These are phyloP conservation scores for Basipetospora chlamydospora DNA, from an alignment of 2,329 filamentous ascomycete species.

Conservation along the genomic window DNA sequence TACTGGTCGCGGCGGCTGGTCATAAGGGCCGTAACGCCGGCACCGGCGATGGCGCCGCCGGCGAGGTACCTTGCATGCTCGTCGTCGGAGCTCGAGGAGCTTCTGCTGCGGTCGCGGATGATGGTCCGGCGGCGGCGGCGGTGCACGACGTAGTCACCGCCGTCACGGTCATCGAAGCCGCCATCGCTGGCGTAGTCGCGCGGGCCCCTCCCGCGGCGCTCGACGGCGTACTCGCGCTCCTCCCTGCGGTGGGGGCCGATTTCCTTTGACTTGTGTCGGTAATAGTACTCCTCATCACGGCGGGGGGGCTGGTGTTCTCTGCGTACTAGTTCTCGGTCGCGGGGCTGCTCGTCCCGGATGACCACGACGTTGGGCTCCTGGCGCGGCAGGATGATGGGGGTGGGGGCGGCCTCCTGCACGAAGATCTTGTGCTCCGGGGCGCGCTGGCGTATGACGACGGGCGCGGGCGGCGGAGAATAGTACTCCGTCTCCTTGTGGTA, in stretches of 20 bases:
- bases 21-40: conserved; percentile 44
- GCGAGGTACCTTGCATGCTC: conserved; percentile 46
- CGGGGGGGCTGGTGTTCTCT: conserved; percentile 19
- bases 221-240: conserved; percentile 16
- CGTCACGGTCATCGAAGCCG: conserved; percentile 30
- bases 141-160: conserved; percentile 27
- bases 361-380: conserved; percentile 30
- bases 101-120: conserved; percentile 36
- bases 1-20: conserved; percentile 37
- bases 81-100: conserved; percentile 16
- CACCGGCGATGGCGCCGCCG: conserved; percentile 50
- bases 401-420: conserved; percentile 41
- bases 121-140: conserved; percentile 30
- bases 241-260: conserved; percentile 22
- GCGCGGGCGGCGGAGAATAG: conserved; percentile 36
- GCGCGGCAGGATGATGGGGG: conserved; percentile 34
- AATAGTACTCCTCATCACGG: conserved; percentile 34
- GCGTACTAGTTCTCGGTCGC: conserved; percentile 21
- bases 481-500: conserved; percentile 50
- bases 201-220: conserved; percentile 21
- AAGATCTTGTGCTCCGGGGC: conserved; percentile 45
- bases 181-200: conserved; percentile 16
- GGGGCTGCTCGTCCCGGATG: conserved; percentile 24
- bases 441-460: conserved; percentile 42
- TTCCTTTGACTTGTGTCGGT: conserved; percentile 31